Evolutionary conservation across 768 basidiomycete genomes (phyloP), one percentile per base, ranked within the genome.

Genomic region (Xerocomus potaroensis): DNA sequence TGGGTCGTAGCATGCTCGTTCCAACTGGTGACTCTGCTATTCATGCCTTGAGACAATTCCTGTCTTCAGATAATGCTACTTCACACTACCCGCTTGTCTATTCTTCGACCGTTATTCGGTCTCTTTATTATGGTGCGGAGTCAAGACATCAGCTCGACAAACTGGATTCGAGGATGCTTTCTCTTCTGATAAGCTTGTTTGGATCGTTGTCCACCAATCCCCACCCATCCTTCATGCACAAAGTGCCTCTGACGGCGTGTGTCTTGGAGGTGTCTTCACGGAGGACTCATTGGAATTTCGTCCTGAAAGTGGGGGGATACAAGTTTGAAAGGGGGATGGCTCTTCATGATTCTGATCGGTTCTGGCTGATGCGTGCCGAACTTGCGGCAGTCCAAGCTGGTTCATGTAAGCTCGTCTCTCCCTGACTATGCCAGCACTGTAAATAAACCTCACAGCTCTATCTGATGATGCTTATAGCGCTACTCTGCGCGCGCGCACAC

Each of bases 341-440:
- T 8, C 55, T 76, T 33, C 59, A 49, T 14, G 62, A 67, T 34
- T 67, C 72, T n/a, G 81, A 85, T 57, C 69, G 72, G 39, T 85
- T 78, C 61, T 86, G 83, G 83, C 58, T 78, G 38, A 77, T 85
- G 76, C 73, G 66, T 27, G 75, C 74, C 11, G 56, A 67, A 24
- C 62, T 79, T 8, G 69, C 67, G 12, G 51, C 51, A 24, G 57
- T 61, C 19, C 56, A 55, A n/a, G 40, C 46, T 21, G 21, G 23
- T 27, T 22, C 39, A 21, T 33, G 63, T 67, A 45, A 21, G 65
- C 30, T 23, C 16, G 7, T 22, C 21, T 48, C 36, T 41, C 36
- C 9, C 16, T 29, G 30, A 29, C 10, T 12, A 14, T 44, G 21
- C 24, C 30, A 45, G 29, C 18, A 24, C 49, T 63, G 24, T 24